These are phyloP conservation scores for Penicillium psychrofluorescens DNA, from an alignment of 495 filamentous ascomycete species.

Conservation along the genomic window DNA sequence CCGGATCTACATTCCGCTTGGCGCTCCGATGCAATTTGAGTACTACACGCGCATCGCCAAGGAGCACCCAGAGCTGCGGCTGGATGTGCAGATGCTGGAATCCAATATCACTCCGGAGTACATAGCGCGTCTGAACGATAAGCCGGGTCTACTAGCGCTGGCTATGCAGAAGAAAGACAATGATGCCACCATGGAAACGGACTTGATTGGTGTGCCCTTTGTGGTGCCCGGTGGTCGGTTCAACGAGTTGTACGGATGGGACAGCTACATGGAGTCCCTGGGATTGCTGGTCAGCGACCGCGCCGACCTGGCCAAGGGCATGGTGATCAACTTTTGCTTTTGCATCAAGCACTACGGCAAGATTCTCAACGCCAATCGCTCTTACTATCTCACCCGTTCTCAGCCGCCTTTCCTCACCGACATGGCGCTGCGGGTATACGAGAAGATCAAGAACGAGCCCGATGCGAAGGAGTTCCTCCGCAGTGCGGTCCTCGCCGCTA, in stretches of 20 bases:
- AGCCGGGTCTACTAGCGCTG: slow-evolving; percentile 82
- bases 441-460: slow-evolving; percentile 75
- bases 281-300: slow-evolving; percentile 77
- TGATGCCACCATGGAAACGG: slow-evolving; percentile 54
- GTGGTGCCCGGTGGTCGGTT: slow-evolving; percentile 94
- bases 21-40: slow-evolving; percentile 76
- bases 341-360: slow-evolving; percentile 98
- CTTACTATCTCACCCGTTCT: slow-evolving; percentile 88
- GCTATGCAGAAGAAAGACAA: slow-evolving; percentile 75
- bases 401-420: slow-evolving; percentile 97
- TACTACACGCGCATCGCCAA: slow-evolving; percentile 76
- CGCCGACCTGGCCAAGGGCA: slow-evolving; percentile 77
- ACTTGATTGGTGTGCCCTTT: slow-evolving; percentile 76
- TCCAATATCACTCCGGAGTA: slow-evolving; percentile 66
- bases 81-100: slow-evolving; percentile 78
- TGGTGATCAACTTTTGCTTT: slow-evolving; percentile 95
- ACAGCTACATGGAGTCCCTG: slow-evolving; percentile 93
- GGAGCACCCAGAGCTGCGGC: slow-evolving; percentile 67
- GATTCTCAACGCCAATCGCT: slow-evolving; percentile 91
- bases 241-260: slow-evolving; percentile 97
- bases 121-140: slow-evolving; percentile 65
- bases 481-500: slow-evolving; percentile 75
- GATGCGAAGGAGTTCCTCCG: slow-evolving; percentile 71
- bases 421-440: slow-evolving; percentile 87
- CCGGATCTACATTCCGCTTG: slow-evolving; percentile 84